Evolutionary conservation across 2,329 filamentous ascomycete species (phyloP), one percentile per base, ranked within the genome.

Genomic region (Talaromyces rugulosus): DNA sequence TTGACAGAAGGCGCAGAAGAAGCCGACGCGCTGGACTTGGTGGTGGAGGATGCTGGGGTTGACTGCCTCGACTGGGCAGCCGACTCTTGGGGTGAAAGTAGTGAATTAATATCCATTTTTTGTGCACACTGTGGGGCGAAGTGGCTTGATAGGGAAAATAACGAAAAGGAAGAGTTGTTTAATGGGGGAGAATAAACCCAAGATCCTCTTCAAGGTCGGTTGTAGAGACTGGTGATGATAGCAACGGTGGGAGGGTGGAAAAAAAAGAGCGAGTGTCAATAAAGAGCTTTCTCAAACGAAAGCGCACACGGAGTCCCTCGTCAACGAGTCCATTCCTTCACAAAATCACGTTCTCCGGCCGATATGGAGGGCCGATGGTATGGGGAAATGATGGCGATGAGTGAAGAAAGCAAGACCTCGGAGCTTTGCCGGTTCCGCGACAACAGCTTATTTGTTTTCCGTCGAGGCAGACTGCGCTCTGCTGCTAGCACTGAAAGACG

Each of bases 91-190:
- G 77, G 77, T 59, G 78, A 80, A 63, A 80, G 75, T 40, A 80
- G 74, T 28, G 75, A 78, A 67, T 75, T 80, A 68, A 80, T 80
- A 65, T 80, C 78, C 78, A 80, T 80, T 56, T 53, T 59, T 28
- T 31, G 9, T 42, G 44, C 44, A 47, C 44, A 47, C 44, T 47
- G 44, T 47, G 44, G 44, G 44, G 27, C 44, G 44, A 27, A 47
- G 44, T 47, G 44, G 44, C 44, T 47, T 47, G 18, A 6, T 27
- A 47, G 44, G 11, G 18, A 31, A 28, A n/a, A 51, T 14, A 40
- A 31, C 34, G 31, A 27, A 58, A 36, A 23, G 14, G 16, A 47
- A 51, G 28, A 47, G 3, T 18, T 47, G 18, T 16, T 47, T 30
- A 18, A 18, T 23, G 44, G 5, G 18, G 44, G 5, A 8, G 8